Evolutionary conservation across 1,284 basidiomycete species (phyloP).

Genomic region (Microbotryum silenes-acaulis): DNA sequence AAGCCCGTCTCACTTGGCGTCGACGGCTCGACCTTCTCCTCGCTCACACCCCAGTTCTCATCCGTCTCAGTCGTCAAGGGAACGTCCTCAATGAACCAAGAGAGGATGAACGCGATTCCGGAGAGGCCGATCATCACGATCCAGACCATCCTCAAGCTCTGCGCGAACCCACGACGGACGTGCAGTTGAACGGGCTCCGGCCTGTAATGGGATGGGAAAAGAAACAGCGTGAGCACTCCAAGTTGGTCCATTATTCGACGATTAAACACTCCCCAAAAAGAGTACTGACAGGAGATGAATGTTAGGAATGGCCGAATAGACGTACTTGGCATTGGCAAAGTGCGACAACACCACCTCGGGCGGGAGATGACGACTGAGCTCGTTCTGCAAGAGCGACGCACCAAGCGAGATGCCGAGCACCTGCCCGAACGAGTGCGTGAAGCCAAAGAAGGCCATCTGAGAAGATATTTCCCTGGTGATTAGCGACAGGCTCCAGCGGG

Average conservation of each 20-base stretch:
- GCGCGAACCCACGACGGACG: constrained; percentile 25
- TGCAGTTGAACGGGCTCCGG: constrained; percentile 22
- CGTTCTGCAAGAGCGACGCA: constrained; percentile 17
- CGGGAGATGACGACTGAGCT: constrained; percentile 7
- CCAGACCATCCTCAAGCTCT: constrained; percentile 28
- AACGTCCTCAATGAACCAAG: constrained; percentile 16
- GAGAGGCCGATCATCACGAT: constrained; percentile 18
- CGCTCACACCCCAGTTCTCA: constrained; percentile 12
- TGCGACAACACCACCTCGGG: not conserved
- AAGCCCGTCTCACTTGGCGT: no score
- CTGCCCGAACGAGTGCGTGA: constrained; percentile 21
- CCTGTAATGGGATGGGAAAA: constrained; percentile 4
- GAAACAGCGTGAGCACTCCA: no score
- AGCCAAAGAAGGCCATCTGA: constrained; percentile 22
- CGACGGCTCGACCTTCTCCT: constrained; percentile 2
- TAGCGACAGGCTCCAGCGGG: no score
- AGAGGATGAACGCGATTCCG: constrained; percentile 11
- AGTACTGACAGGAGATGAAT: constrained; percentile 17
- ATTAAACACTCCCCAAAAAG: not conserved
- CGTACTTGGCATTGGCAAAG: not conserved
- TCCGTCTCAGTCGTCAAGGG: constrained; percentile 24
- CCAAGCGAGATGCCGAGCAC: constrained; percentile 27
- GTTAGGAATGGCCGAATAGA: constrained; percentile 14
- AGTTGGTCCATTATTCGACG: no score
- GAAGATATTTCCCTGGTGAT: not conserved